Conservation (phyloP, 306 rosid species). For the Cucurbita moschata region DNA sequence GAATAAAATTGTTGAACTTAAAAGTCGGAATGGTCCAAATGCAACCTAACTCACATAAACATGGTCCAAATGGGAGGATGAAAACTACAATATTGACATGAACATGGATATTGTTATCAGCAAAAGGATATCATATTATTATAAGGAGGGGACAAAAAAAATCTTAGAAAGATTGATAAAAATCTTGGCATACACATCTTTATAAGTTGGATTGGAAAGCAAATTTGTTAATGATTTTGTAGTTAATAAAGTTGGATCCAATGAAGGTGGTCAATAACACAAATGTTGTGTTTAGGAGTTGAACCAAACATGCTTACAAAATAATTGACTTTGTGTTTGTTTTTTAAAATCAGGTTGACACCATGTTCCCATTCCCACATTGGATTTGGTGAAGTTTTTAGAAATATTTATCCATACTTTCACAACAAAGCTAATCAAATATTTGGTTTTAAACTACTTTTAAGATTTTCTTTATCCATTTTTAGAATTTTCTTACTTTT, state of each 20-base stretch:
- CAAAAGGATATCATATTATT: not conserved
- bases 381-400: too few relatives aligned
- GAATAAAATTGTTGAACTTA: too few relatives aligned
- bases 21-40: too few relatives aligned
- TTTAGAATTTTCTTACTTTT: too few relatives aligned
- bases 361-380: not conserved
- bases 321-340: not conserved
- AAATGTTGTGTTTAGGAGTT: not conserved
- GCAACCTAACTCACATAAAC: too few relatives aligned
- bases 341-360: not conserved
- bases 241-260: not conserved
- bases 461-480: too few relatives aligned
- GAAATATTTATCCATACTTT: too few relatives aligned
- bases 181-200: not conserved
- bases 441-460: too few relatives aligned
- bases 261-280: not conserved
- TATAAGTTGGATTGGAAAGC: not conserved
- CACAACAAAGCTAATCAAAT: too few relatives aligned
- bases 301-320: not conserved
- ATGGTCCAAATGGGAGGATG: too few relatives aligned
- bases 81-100: too few relatives aligned
- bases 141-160: not conserved
- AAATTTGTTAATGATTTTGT: not conserved
- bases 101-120: not conserved
- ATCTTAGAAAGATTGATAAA: constrained; percentile 1